A percentile compares a stretch with the other conserved stretches of the same genome.
These are phyloP conservation scores for Strobilomyces confusus DNA, from an alignment of 768 basidiomycete species.

Conservation along the genomic window DNA sequence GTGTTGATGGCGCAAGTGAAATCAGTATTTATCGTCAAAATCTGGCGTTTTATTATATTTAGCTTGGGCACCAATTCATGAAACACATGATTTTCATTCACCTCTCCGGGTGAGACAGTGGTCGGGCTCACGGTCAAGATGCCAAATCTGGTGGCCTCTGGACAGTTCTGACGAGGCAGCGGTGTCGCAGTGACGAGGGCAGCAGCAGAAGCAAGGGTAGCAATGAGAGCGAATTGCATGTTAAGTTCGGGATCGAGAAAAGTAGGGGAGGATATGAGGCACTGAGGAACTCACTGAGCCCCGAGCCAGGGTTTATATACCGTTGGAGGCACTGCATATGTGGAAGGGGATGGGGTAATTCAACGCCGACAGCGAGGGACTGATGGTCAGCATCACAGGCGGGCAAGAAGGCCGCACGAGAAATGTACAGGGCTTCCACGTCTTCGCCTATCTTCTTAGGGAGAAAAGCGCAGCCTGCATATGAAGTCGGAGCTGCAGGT, in stretches of 20 bases:
- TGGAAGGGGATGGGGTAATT: background rate
- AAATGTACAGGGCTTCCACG: background rate
- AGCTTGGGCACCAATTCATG: background rate
- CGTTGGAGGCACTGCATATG: background rate
- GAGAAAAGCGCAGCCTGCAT: no score
- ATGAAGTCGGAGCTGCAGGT: background rate
- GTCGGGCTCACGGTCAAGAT: constrained; percentile 16
- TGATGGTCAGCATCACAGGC: background rate
- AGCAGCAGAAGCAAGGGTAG: constrained; percentile 8
- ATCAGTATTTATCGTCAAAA: constrained; percentile 19
- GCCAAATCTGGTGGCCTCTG: constrained; percentile 23
- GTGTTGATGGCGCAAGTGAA: constrained; percentile 25
- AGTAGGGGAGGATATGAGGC: background rate
- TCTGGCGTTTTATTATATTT: constrained; percentile 10
- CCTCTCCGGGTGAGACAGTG: constrained; percentile 23
- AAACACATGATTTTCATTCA: constrained; percentile 2
- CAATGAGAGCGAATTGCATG: constrained; percentile 19
- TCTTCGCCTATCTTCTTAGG: background rate
- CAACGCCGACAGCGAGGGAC: background rate
- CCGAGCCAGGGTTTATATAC: constrained; percentile 9
- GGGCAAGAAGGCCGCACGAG: constrained; percentile 5
- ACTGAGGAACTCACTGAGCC: background rate
- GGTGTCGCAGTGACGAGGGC: constrained; percentile 18
- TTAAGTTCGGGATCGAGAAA: background rate
- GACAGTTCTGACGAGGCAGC: constrained; percentile 18